These are phyloP conservation scores for Amanita rimosa DNA, from an alignment of 768 basidiomycete species.

Conservation along the genomic window DNA sequence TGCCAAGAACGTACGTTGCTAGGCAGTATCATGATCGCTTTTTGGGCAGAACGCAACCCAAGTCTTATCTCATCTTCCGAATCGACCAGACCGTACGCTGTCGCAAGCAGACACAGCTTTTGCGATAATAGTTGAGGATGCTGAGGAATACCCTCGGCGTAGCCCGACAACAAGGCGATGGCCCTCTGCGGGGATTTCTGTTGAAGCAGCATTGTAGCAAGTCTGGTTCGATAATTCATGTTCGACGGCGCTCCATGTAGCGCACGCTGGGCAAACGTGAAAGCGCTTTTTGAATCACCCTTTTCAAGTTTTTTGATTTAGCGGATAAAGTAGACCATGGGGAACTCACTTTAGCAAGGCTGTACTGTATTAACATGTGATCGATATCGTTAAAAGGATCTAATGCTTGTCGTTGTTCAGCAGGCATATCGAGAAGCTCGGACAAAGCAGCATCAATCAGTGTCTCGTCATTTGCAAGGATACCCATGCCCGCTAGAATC, in stretches of 20 bases:
- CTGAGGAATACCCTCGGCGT: slow-evolving; percentile 20
- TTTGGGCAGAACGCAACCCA: slow-evolving; percentile 42
- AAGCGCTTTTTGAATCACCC: slow-evolving; percentile 38
- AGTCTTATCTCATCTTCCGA: slow-evolving; percentile 9
- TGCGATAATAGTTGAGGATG: slow-evolving; percentile 11
- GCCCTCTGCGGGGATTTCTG: slow-evolving; percentile 28
- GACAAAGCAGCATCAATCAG: slow-evolving; percentile 81
- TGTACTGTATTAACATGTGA: slow-evolving; percentile 61
- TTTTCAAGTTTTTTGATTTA: slow-evolving; percentile 13
- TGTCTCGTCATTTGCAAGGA: slow-evolving; percentile 65
- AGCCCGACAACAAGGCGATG: slow-evolving; percentile 32
- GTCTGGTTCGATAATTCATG: slow-evolving; percentile 33
- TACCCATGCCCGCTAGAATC: slow-evolving; percentile 81
- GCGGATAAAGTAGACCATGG: not conserved
- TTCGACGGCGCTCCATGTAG: slow-evolving; percentile 46
- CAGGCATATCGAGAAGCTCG: slow-evolving; percentile 61
- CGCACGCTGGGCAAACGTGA: slow-evolving; percentile 43
- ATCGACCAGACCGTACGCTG: slow-evolving; percentile 23
- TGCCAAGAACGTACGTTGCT: slow-evolving; percentile 44
- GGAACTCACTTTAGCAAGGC: slow-evolving; percentile 56
- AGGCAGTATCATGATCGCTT: slow-evolving; percentile 52
- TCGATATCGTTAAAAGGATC: slow-evolving; percentile 65
- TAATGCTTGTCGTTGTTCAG: slow-evolving; percentile 50
- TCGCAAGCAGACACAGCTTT: slow-evolving; percentile 35
- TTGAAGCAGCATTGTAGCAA: slow-evolving; percentile 47